A percentile compares a stretch with the other conserved stretches of the same genome.
Evolutionary conservation across 768 basidiomycete species (phyloP).

Genomic region (Multifurca ochricompacta): DNA sequence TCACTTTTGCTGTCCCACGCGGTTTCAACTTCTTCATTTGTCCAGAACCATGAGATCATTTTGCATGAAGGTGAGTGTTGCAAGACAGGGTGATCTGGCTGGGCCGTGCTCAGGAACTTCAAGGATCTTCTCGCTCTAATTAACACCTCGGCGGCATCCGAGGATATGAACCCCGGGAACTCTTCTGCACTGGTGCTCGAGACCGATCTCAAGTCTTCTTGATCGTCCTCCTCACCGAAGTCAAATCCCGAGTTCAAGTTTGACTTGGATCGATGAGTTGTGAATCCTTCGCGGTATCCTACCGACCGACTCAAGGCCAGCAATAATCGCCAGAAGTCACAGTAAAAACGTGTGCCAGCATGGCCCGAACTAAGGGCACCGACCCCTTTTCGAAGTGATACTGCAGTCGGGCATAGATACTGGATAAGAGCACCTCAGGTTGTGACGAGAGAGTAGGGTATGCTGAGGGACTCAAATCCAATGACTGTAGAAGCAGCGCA

Average conservation of each 20-base stretch:
- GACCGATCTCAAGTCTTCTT: slow-evolving; percentile 29
- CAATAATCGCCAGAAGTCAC: slow-evolving; percentile 57
- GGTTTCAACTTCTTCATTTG: slow-evolving; percentile 40
- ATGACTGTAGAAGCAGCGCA: slow-evolving; percentile 10
- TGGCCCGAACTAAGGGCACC: slow-evolving; percentile 38
- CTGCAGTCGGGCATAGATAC: slow-evolving; percentile 50
- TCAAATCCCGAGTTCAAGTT: slow-evolving; percentile 24
- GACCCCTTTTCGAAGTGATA: slow-evolving; percentile 49
- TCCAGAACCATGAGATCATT: slow-evolving; percentile 59
- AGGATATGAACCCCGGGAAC: slow-evolving; percentile 61
- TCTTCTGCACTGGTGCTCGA: slow-evolving; percentile 28
- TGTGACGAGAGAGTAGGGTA: slow-evolving; percentile 19
- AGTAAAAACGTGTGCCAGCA: slow-evolving; percentile 62
- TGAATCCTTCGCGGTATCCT: slow-evolving; percentile 34
- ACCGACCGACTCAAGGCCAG: slow-evolving; percentile 50
- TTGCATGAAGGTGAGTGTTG: slow-evolving; percentile 18
- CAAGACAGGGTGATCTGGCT: slow-evolving; percentile 58
- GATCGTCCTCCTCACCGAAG: slow-evolving; percentile 33
- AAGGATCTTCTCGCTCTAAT: slow-evolving; percentile 65
- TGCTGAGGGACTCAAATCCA: slow-evolving; percentile 8
- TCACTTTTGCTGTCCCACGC: slow-evolving; percentile 31
- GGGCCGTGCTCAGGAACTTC: slow-evolving; percentile 52
- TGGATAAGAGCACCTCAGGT: slow-evolving; percentile 48
- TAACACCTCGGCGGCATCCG: slow-evolving; percentile 42
- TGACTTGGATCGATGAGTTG: slow-evolving; percentile 2